Evolutionary conservation across 2,329 filamentous ascomycete genomes (phyloP).

Genomic region (Sclerotinia spermophila): DNA sequence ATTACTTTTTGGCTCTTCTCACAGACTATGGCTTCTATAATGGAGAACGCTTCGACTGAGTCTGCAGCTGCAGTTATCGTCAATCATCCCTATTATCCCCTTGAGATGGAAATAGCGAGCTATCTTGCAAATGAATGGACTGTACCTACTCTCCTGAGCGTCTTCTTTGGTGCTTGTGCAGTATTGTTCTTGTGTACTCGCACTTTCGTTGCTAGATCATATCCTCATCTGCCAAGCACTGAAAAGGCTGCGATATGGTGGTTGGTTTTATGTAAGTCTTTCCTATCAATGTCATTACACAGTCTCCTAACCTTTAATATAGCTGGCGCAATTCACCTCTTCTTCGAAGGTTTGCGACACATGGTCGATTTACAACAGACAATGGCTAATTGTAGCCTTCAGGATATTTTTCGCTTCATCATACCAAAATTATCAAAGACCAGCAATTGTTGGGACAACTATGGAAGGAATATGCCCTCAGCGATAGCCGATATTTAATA

Average conservation of each 20-base stretch:
- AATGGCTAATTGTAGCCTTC: neutral
- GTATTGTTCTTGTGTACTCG: constrained; percentile 57
- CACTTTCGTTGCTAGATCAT: constrained; percentile 48
- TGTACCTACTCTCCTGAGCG: constrained; percentile 54
- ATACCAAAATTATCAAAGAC: constrained; percentile 40
- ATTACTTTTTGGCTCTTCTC: neutral
- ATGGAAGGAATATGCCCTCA: constrained; percentile 57
- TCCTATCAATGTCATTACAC: neutral
- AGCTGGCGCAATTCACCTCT: constrained; percentile 36
- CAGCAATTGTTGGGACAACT: constrained; percentile 49
- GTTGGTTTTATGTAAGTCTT: constrained; percentile 66
- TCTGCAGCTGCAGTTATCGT: constrained; percentile 23
- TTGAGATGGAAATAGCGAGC: constrained; percentile 56
- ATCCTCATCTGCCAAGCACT: constrained; percentile 48
- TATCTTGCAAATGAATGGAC: constrained; percentile 65
- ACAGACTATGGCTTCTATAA: constrained; percentile 23
- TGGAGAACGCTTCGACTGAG: constrained; percentile 26
- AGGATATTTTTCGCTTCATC: constrained; percentile 49
- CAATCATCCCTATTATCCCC: constrained; percentile 68
- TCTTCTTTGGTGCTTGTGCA: constrained; percentile 55
- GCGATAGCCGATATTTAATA: constrained; percentile 54
- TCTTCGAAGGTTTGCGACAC: constrained; percentile 35
- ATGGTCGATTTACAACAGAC: neutral
- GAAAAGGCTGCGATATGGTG: constrained; percentile 65
- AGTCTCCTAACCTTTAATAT: neutral